A percentile compares a stretch with the other conserved stretches of the same genome.
Conservation (phyloP, 2,329 filamentous ascomycete species). For the Monilinia vaccinii-corymbosi region DNA sequence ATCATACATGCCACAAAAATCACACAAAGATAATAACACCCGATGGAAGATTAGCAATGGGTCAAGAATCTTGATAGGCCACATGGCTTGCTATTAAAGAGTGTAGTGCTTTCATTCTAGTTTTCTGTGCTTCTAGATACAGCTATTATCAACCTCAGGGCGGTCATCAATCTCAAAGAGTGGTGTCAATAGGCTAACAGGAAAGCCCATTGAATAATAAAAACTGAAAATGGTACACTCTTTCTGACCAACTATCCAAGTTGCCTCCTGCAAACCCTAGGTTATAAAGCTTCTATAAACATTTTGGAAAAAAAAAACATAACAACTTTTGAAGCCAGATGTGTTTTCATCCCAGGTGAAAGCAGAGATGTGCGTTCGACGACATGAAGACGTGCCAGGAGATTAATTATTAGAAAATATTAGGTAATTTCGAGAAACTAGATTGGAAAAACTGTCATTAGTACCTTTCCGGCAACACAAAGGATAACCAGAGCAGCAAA, state of each 20-base stretch:
- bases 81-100: neutral
- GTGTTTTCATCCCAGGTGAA: neutral
- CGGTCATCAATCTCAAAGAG: neutral
- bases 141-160: neutral
- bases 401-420: neutral
- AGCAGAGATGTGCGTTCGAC: neutral
- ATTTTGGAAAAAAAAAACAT: neutral
- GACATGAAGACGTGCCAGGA: neutral
- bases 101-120: neutral
- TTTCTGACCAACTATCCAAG: neutral
- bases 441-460: neutral
- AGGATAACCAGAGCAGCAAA: fast-evolving
- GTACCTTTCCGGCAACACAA: neutral
- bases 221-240: neutral
- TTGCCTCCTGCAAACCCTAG: neutral
- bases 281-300: neutral
- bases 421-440: neutral
- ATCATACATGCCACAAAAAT: too few relatives aligned
- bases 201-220: neutral
- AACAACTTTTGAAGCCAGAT: too few relatives aligned
- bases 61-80: too few relatives aligned
- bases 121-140: neutral
- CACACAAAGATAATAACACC: too few relatives aligned
- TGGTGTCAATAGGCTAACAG: neutral
- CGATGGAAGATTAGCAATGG: too few relatives aligned